Evolutionary conservation across 768 basidiomycete genomes (phyloP), one percentile per base, ranked within the genome.

Genomic region (Phanerodontia chrysosporium): DNA sequence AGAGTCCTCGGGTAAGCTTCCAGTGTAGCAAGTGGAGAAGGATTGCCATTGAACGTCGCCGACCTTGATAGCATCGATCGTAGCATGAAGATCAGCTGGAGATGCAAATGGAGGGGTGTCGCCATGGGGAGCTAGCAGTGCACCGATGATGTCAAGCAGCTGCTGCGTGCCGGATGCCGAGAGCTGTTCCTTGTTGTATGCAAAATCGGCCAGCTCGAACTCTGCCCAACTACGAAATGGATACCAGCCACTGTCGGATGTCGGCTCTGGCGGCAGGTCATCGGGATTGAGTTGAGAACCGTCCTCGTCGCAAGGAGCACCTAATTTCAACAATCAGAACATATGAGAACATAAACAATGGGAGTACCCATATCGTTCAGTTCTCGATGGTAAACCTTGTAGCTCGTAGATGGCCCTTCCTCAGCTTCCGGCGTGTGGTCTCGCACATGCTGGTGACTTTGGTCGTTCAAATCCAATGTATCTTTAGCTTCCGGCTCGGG

Each of bases 11-110:
- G 68, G 21, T 29, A n/a, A 8, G 6, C 52, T 49, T 21, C 70
- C 62, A 35, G 54, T 54, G 57, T 68, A 70, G 8, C 22, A 7
- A 3, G 60, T 51, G 0, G 57, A 51, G 29, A 72, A 67, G 13
- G 60, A 64, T 27, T 73, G 29, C 75, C 74, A 75, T 0, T 65
- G 65, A 5, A 67, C 56, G 49, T 69, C 69, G 5, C 73, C 68
- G 32, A 66, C 51, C 9, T 45, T 22, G 0, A 64, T 70, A 0
- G 57, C 36, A 51, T 75, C 69, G 45, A 75, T 74, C 0, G 67
- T 62, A 1, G 51, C 29, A 35, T 66, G 66, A 0, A 75, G 24
- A 35, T 74, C 62, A 6, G 56, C 48, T 48, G 65, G 53, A 36
- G 27, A 22, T 10, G 25, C 16, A 32, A 51, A 55, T 2, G 65